Evolutionary conservation across 768 basidiomycete genomes (phyloP).

Genomic region (Boletus patriciae): DNA sequence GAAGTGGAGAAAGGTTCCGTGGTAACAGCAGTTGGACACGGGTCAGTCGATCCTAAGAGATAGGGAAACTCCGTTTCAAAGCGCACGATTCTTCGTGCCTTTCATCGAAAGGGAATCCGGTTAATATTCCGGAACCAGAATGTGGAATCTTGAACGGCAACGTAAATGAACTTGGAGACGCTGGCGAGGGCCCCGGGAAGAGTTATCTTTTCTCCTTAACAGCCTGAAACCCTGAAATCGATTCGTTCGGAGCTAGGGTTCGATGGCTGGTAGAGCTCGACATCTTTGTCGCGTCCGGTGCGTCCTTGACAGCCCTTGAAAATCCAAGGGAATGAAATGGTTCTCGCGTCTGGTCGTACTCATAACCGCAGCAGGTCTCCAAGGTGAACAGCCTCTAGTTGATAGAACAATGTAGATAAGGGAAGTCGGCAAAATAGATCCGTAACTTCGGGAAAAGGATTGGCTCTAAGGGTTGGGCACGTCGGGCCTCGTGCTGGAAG

Average conservation of each 20-base stretch:
- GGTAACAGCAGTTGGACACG: constrained; percentile 86
- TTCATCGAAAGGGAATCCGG: constrained; percentile 81
- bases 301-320: constrained; percentile 27
- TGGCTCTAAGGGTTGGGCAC: constrained; percentile 72
- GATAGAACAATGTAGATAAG: constrained; percentile 80
- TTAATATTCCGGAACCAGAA: constrained; percentile 78
- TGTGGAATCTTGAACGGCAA: constrained; percentile 67
- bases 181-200: constrained; percentile 61
- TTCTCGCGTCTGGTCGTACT: constrained; percentile 72
- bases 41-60: constrained; percentile 84
- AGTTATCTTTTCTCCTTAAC: no score
- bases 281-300: constrained; percentile 66
- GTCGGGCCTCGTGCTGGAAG: neutral
- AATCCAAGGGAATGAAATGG: constrained; percentile 63
- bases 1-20: constrained; percentile 88
- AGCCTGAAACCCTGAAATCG: constrained; percentile 56
- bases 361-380: constrained; percentile 81
- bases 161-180: constrained; percentile 64
- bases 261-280: constrained; percentile 27
- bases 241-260: constrained; percentile 75
- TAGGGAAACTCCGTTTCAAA: no score
- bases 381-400: constrained; percentile 81
- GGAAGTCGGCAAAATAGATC: constrained; percentile 81
- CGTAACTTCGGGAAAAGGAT: constrained; percentile 80
- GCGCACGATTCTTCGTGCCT: no score